Conservation (phyloP, 2,329 filamentous ascomycete genomes). For the Plectosphaerella sp. region DNA sequence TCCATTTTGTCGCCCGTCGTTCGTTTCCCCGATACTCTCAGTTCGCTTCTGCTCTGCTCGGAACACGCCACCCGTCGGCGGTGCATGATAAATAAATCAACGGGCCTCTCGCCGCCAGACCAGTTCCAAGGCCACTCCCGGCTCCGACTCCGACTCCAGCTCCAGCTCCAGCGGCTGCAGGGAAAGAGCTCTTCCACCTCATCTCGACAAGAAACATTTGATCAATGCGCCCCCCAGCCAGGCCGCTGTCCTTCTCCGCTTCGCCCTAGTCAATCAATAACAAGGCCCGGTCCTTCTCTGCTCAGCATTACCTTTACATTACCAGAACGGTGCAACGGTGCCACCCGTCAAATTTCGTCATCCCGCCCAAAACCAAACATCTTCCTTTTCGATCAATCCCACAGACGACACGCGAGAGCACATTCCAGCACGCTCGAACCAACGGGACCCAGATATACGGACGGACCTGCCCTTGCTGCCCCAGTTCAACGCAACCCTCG, state of each 20-base stretch:
- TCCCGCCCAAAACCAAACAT: not conserved
- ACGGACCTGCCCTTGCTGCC: no score
- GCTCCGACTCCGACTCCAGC: conserved; percentile 3
- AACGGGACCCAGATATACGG: no score
- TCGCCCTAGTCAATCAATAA: no score
- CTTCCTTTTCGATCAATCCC: not conserved
- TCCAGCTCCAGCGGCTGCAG: not conserved
- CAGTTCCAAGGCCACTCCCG: not conserved
- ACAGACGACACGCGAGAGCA: conserved; percentile 1
- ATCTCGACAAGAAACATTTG: not conserved
- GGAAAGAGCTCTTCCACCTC: not conserved
- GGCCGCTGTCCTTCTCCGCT: not conserved
- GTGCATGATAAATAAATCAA: not conserved
- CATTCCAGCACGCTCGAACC: not conserved
- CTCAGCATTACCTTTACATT: not conserved
- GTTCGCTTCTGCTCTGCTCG: not conserved
- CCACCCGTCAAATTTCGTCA: not conserved
- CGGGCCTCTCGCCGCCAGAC: not conserved
- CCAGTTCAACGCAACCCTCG: not conserved
- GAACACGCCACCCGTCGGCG: not conserved
- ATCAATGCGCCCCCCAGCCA: conserved; percentile 2
- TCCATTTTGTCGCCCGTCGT: no score
- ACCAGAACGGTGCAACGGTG: not conserved
- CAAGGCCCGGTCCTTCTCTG: no score
- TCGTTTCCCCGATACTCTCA: not conserved